Conservation (phyloP, 2,329 filamentous ascomycete genomes). For the Fusarium sp. region DNA sequence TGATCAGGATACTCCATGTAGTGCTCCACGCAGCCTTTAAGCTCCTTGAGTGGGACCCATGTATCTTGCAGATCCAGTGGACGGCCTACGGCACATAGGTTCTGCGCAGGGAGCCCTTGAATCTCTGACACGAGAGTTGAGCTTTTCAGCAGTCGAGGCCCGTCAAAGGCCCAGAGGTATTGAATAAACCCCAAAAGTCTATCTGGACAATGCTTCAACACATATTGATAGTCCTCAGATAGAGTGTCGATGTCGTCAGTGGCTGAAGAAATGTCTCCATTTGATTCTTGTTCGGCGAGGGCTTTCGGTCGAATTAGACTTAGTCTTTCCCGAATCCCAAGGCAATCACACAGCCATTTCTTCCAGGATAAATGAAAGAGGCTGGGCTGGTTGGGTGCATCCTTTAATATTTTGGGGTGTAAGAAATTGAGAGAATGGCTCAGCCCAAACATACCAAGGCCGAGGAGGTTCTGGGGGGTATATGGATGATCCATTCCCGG, state of each 20-base stretch:
- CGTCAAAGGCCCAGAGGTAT: slow-evolving; percentile 27
- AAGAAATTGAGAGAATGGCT: slow-evolving; percentile 8
- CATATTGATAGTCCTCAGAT: slow-evolving; percentile 9
- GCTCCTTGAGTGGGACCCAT: slow-evolving; percentile 8
- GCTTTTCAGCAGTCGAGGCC: background rate
- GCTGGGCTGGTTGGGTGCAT: background rate
- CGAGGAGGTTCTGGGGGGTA: slow-evolving; percentile 18
- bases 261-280: background rate
- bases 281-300: background rate
- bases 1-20: slow-evolving; percentile 19
- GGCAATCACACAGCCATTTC: slow-evolving; percentile 21
- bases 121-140: slow-evolving; percentile 4
- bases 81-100: slow-evolving; percentile 10
- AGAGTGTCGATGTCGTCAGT: background rate
- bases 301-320: slow-evolving; percentile 12
- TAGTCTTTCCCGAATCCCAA: slow-evolving; percentile 15
- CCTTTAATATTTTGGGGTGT: background rate
- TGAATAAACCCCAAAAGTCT: slow-evolving; percentile 25
- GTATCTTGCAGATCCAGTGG: slow-evolving; percentile 5
- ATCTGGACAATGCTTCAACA: slow-evolving; percentile 20
- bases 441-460: background rate
- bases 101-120: slow-evolving; percentile 6
- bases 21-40: background rate
- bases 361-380: slow-evolving; percentile 15
- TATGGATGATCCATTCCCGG: slow-evolving; percentile 16